These are phyloP conservation scores for Chenopodium quinoa DNA, from an alignment of 148 eudicot species.

Conservation along the genomic window DNA sequence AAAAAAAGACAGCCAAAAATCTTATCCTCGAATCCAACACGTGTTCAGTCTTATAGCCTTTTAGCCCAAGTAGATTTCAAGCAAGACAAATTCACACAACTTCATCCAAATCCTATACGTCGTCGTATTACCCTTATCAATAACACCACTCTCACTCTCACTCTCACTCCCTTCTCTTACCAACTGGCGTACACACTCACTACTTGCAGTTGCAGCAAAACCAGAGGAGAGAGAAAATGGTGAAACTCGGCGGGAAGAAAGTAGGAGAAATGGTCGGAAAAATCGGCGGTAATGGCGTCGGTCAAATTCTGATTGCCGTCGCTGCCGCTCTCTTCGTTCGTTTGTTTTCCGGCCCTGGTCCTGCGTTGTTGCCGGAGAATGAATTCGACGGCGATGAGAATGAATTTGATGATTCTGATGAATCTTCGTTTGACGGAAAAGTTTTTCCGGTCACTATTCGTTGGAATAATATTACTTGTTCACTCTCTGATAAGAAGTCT, in stretches of 20 bases:
- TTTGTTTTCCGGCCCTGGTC: conserved; percentile 63
- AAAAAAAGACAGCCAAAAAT: neutral
- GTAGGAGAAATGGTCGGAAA: conserved; percentile 29
- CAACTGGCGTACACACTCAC: no score
- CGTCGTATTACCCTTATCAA: neutral
- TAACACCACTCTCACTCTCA: neutral
- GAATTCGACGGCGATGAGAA: conserved; percentile 26
- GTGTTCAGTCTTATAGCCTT: neutral
- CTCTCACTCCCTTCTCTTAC: neutral
- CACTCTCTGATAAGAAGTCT: conserved; percentile 57
- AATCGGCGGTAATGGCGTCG: conserved; percentile 51
- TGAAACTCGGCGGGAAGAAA: conserved; percentile 31
- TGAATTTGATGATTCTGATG: conserved; percentile 28
- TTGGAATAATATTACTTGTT: conserved; percentile 75
- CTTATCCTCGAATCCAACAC: conserved; percentile 5
- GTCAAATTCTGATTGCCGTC: conserved; percentile 64
- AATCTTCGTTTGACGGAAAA: conserved; percentile 38
- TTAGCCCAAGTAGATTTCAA: neutral
- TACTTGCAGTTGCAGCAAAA: neutral
- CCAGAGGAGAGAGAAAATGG: conserved; percentile 27
- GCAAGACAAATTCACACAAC: neutral
- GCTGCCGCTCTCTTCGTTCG: conserved; percentile 81
- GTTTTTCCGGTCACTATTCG: conserved; percentile 69
- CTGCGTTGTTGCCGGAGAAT: conserved; percentile 43
- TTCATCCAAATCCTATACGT: neutral